These are phyloP conservation scores for Stygiomarasmius scandens DNA, from an alignment of 1,284 basidiomycete species.

Conservation along the genomic window DNA sequence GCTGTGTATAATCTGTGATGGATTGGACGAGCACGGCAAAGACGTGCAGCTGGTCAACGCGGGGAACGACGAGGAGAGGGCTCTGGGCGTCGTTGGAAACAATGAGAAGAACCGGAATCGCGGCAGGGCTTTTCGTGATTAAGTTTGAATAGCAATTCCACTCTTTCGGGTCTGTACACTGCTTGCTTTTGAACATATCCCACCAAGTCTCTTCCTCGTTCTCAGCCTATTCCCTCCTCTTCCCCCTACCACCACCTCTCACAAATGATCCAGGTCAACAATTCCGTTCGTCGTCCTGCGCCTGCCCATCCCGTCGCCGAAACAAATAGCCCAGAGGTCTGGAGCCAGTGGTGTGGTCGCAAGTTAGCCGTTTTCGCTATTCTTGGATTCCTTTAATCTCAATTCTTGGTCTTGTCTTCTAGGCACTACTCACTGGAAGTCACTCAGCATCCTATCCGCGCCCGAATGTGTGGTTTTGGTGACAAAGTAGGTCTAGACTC, in stretches of 20 bases:
- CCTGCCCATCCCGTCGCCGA: conserved; percentile 33
- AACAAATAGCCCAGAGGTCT: conserved; percentile 41
- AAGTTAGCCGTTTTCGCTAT: conserved; percentile 45
- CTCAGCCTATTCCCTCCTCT: background rate
- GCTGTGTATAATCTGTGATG: background rate
- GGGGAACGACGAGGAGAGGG: background rate
- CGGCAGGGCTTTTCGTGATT: background rate
- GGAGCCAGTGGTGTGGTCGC: conserved; percentile 62
- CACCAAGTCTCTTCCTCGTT: background rate
- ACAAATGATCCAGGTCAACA: background rate
- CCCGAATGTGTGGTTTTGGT: conserved; percentile 93
- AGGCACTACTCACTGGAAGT: conserved; percentile 84
- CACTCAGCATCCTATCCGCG: conserved; percentile 84
- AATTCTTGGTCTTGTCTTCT: conserved; percentile 14
- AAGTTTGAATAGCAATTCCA: background rate
- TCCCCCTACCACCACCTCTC: background rate
- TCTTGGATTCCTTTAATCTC: conserved; percentile 13
- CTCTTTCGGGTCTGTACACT: background rate
- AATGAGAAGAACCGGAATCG: background rate
- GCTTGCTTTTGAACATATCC: background rate
- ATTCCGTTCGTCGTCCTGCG: conserved; percentile 20
- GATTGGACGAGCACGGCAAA: background rate
- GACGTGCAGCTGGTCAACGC: background rate
- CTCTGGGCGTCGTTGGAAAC: background rate
- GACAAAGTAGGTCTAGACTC: conserved; percentile 78